Evolutionary conservation across 768 basidiomycete genomes (phyloP), one percentile per base, ranked within the genome.

Genomic region (Psilocybe cubensis): DNA sequence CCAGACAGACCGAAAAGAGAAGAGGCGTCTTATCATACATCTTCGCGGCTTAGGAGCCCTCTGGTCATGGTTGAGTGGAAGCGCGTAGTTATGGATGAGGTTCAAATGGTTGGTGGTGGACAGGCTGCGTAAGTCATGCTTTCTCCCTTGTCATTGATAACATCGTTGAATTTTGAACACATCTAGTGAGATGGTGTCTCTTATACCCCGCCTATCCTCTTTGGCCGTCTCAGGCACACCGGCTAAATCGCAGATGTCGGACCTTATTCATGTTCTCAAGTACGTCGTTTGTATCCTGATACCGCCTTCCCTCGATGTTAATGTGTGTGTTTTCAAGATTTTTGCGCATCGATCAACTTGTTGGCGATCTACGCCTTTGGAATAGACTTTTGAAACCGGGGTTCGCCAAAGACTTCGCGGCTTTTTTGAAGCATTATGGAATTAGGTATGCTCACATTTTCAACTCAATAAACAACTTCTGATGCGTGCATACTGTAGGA

Each of bases 151-250:
- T 45, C 27, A 43, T 20, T 10, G 20, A n/a, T n/a, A 42, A 11
- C 29, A 38, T 10, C 17, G 6, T 9, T 47, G n/a, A 28, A 18
- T 48, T 52, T 33, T 52, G 14, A 18, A 23, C 5, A 23, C 9
- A n/a, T 23, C 56, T 60, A 94, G 92, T 65, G 89, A 94, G 61
- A 96, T 96, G 94, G 91, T 96, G 0, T 90, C 92, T 0, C 75
- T 94, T 11, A 91, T 97, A 52, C 94, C 94, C 0, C 83, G 94
- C 8, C 66, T 85, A 12, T 87, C 89, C 4, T 94, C 92, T 0
- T 86, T 93, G 51, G 95, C 95, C 2, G 91, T 97, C 3, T 94
- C 92, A 12, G 95, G 95, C 17, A 97, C 95, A 0, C 95, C 95
- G 3, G 93, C 93, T 0, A 85, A 85, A 29, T 78, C 87, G 0